Evolutionary conservation across 768 basidiomycete species (phyloP).

Genomic region (Pulveroboletus ravenelii): DNA sequence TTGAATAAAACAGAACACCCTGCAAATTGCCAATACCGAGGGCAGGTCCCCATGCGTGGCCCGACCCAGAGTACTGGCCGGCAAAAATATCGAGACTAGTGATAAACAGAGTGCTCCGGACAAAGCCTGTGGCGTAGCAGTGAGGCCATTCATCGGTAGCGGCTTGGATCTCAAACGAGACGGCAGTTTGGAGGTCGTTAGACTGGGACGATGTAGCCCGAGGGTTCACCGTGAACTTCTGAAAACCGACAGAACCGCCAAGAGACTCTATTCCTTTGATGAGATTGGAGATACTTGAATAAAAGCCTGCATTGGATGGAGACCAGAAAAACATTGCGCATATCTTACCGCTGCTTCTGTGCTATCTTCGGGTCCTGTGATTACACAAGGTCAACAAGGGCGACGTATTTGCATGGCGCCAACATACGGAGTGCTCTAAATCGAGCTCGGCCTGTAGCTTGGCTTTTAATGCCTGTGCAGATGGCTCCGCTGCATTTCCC

Average conservation of each 20-base stretch:
- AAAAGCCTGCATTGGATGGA: not conserved
- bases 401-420: too few relatives aligned
- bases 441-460: slow-evolving; percentile 1
- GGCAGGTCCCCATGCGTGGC: slow-evolving; percentile 1
- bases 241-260: slow-evolving; percentile 1
- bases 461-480: not conserved
- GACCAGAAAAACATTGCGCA: not conserved
- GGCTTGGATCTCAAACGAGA: too few relatives aligned
- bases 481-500: not conserved
- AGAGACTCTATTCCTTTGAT: slow-evolving; percentile 4
- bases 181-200: not conserved
- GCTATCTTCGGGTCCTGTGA: not conserved
- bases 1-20: not conserved
- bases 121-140: not conserved
- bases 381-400: not conserved
- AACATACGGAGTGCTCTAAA: not conserved
- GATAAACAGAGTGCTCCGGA: not conserved
- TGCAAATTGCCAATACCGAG: not conserved
- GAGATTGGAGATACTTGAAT: not conserved
- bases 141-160: not conserved
- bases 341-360: not conserved
- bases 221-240: not conserved
- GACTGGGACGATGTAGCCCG: not conserved
- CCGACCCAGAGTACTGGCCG: not conserved
- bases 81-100: not conserved